Base-by-base conservation (phyloP, 2,329 filamentous ascomycete species). In the Lojkania enalia region DNA sequence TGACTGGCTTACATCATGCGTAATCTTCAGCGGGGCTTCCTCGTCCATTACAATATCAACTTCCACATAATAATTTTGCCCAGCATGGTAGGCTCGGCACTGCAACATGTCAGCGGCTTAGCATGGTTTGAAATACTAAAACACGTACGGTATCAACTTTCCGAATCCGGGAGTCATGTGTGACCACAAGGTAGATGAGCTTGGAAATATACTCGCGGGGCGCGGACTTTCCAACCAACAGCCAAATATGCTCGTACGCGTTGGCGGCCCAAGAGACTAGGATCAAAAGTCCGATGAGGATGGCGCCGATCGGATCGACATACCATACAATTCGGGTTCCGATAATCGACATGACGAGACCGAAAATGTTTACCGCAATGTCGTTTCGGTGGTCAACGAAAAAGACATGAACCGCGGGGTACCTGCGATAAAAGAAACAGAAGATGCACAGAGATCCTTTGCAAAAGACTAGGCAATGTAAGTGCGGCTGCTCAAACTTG, bases 41-140 rank as follows among this genome's bases (percentile, higher is more conserved):
- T 77, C 77, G 55, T 82, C 76, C 72, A 84, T 81, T 39, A 84
- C 75, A 39, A 84, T 75, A 54, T 84, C 81, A 3, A 84, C 77
- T 54, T 84, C 81, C 14, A 83, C 81, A 52, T 83, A 84, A 54
- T 82, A 81, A 29, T 77, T 75, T 51, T 83, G 79, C 0, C 82
- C 81, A 0, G 80, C 79, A 55, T 84, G 80, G 58, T 84, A 84
- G 3, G 81, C 81, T 42, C 78, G 76, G 62, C 77, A 80, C 49
- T 69, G 35, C 43, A 5, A 7, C 30, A 39, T 19, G 9, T 63
- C 33, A 64, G 57, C 44, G n/a, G 18, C 15, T 45, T 20, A 41
- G 25, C 39, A 7, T 21, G n/a, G 15, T 31, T 31, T 27, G 29
- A 11, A 23, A 36, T 29, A 36, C 20, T 20, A 5, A 48, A 52